phyloP scores from a whole-genome alignment of 1,284 basidiomycete genomes.

The Neolentinus lepideus region DNA sequence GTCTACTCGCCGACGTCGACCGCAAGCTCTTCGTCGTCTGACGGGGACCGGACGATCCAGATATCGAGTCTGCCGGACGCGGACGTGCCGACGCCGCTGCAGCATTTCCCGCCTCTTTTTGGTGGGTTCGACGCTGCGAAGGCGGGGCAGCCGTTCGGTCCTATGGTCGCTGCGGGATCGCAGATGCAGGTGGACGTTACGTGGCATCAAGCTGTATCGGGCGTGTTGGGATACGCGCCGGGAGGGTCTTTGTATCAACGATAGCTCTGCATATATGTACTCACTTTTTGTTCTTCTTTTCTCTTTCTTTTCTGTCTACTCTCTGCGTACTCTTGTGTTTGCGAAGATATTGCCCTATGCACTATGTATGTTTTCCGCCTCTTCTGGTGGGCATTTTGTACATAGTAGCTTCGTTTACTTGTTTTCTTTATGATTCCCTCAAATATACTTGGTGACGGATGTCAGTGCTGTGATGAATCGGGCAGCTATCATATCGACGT shows the following conservation, averaged over 20 bases:
- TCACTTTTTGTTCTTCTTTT: neutral
- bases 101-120: neutral
- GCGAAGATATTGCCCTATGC: neutral
- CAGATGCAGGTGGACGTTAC: neutral
- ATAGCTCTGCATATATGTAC: neutral
- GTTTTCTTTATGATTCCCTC: neutral
- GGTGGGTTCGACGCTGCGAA: neutral
- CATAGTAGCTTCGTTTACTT: neutral
- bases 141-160: neutral
- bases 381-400: neutral
- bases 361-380: neutral
- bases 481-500: too few relatives aligned
- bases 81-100: neutral
- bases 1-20: neutral
- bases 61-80: neutral
- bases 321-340: neutral
- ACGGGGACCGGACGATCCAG: conserved; percentile 1
- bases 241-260: neutral
- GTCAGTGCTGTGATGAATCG: too few relatives aligned
- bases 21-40: neutral
- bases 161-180: neutral
- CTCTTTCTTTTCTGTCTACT: neutral
- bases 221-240: neutral
- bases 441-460: neutral
- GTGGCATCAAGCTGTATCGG: neutral